Evolutionary conservation across 805 yeast genomes (phyloP).

Genomic region (Suhomyces xylopsoci): DNA sequence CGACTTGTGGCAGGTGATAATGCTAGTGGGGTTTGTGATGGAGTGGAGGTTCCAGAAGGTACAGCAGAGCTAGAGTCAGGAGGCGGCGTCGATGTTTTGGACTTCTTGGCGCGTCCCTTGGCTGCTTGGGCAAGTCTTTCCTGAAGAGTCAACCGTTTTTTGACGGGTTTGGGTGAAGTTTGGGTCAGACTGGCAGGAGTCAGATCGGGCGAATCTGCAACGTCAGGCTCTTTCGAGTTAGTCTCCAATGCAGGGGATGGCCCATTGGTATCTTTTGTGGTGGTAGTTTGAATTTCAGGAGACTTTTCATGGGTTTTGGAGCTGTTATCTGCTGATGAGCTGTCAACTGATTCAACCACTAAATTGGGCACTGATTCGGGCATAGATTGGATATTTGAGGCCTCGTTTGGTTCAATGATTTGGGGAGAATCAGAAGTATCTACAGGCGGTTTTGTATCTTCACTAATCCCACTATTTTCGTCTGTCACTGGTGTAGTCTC

Average conservation of each 20-base stretch:
- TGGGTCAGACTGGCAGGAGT: not conserved
- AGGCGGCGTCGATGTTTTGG: not conserved
- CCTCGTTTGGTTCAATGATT: not conserved
- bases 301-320: not conserved
- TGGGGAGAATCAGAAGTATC: not conserved
- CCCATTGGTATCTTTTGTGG: not conserved
- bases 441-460: not conserved
- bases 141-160: conserved; percentile 71
- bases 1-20: conserved; percentile 2
- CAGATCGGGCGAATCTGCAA: not conserved
- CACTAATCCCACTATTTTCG: not conserved
- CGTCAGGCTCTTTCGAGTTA: not conserved
- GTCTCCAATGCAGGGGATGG: not conserved
- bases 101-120: conserved; percentile 34
- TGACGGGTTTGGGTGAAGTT: conserved; percentile 12
- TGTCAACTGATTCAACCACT: not conserved
- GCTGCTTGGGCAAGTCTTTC: conserved; percentile 87
- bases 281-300: not conserved
- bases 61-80: not conserved
- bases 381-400: not conserved
- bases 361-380: not conserved
- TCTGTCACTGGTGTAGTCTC: not conserved
- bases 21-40: conserved; percentile 3
- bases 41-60: not conserved
- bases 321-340: not conserved